Base-by-base conservation (phyloP, 1,284 basidiomycete species). In the Moesziomyces sp. region DNA sequence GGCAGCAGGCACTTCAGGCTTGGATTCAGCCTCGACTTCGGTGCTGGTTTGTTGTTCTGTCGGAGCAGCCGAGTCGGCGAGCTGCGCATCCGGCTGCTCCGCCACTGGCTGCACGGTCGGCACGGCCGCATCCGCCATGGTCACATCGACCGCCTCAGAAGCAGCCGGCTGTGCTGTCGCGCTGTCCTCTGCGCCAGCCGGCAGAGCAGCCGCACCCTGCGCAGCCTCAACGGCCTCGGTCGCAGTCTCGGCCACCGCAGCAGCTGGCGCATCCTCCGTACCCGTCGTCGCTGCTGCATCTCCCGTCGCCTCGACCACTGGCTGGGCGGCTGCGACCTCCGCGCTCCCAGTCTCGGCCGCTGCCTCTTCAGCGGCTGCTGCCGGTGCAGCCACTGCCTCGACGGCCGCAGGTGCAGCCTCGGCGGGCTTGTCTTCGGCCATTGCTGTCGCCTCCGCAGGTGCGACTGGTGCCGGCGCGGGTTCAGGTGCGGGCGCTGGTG, bases 181-280 rank as follows among this genome's bases (percentile, higher is more conserved):
- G 30, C 30, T 14, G 16, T 40, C 16, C 4, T 40, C 38, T 3
- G 11, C 38, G 13, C 6, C 38, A 40, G 55, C 13, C n/a, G 52
- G 54, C 28, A 46, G 28, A n/a, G 35, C 14, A 21, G 55, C 55
- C 8, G 54, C 21, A 30, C 38, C 52, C 44, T 42, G 48, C 26
- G 49, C 50, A 19, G 35, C 34, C 3, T 26, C 30, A 18, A 43
- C 51, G 11, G 51, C 46, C 35, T 56, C 54, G 16, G 50, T 16
- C 6, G 58, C 51, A 10, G 46, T 52, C 16, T 50, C 65, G 3
- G 42, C 54, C 5, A 47, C 60, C 28, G 60, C 52, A 24, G 60
- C 60, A 28, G 60, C 44, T 14, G 43, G 43, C 23, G 54, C 43
- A 19, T 55, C 53, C 10, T 46, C 53, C 13, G 52, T 46, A 43